Evolutionary conservation across 768 basidiomycete species (phyloP), one percentile per base, ranked within the genome.

Genomic region (Suillus decipiens): DNA sequence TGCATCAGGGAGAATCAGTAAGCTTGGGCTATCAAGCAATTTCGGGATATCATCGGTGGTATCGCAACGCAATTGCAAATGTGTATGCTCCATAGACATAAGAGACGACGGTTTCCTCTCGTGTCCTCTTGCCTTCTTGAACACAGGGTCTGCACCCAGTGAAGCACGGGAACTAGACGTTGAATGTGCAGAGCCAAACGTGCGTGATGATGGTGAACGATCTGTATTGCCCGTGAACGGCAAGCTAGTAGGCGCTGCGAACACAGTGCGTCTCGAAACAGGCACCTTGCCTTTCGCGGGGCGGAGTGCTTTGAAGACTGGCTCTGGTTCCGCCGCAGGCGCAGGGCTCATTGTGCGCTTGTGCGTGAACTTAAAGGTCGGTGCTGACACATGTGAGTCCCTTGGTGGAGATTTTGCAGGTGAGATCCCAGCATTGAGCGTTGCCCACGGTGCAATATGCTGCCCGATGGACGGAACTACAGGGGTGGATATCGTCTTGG

Each of bases 371-470:
- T 63, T 67, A 37, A 61, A 66, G 4, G 58, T 67, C 4, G 72
- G 65, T 19, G 69, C 61, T 1, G 72, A 66, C 11, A 76, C 70
- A 67, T 80, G 62, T 67, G 75, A 17, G 64, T 63, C 62, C 12
- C 69, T 67, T 3, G 70, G 66, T 14, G 61, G 69, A 11, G 72
- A 64, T 5, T 74, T 81, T 57, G 76, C 73, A 12, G 79, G 80
- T 1, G 81, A 79, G 3, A 79, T 75, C 7, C 66, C 43, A 7
- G 69, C 76, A 43, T 80, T 76, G 7, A 87, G 72, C 8, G 78
- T 77, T 0, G 83, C 76, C 88, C 87, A 90, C 0, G 89, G 88
- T 1, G 83, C 81, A 56, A 90, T 90, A 61, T 82, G 86, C 70
- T 84, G 82, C 0, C 84, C 85, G 9, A 86, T 74, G 10, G 66